Evolutionary conservation across 2,329 filamentous ascomycete genomes (phyloP).

Genomic region (Exophiala viscosa): DNA sequence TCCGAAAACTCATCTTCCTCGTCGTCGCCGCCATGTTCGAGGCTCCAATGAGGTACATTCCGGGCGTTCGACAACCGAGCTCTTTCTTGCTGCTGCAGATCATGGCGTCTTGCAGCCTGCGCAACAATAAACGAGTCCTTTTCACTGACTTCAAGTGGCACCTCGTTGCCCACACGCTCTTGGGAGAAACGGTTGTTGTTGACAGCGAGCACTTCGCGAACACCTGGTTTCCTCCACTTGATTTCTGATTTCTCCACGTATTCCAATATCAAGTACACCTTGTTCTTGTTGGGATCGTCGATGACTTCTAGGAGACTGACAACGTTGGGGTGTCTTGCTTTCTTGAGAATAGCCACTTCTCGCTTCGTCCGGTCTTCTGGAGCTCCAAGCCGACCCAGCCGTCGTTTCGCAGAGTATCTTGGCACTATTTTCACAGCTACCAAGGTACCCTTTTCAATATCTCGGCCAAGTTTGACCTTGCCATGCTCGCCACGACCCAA

Average conservation of each 20-base stretch:
- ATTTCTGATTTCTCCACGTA: slow-evolving; percentile 94
- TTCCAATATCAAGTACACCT: slow-evolving; percentile 97
- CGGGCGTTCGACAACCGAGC: slow-evolving; percentile 51
- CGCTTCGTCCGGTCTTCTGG: slow-evolving; percentile 75
- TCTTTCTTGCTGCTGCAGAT: slow-evolving; percentile 57
- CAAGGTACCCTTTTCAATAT: slow-evolving; percentile 68
- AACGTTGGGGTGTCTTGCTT: slow-evolving; percentile 95
- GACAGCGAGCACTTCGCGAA: slow-evolving; percentile 75
- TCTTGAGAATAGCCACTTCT: slow-evolving; percentile 97
- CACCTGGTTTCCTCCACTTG: slow-evolving; percentile 84
- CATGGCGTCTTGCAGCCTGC: slow-evolving; percentile 57
- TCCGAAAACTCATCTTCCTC: slow-evolving; percentile 40
- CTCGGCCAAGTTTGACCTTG: slow-evolving; percentile 92
- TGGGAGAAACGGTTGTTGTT: slow-evolving; percentile 76
- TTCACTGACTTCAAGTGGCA: slow-evolving; percentile 55
- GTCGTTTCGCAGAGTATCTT: slow-evolving; percentile 86
- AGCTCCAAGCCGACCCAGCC: slow-evolving; percentile 71
- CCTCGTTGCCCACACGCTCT: slow-evolving; percentile 69
- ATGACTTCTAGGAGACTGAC: slow-evolving; percentile 95
- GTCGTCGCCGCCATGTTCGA: slow-evolving; percentile 68
- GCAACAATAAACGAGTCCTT: slow-evolving; percentile 46
- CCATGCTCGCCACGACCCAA: slow-evolving; percentile 94
- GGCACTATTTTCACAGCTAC: slow-evolving; percentile 99
- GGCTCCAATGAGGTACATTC: slow-evolving; percentile 71
- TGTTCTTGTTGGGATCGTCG: slow-evolving; percentile 91